Percentiles rank a stretch among this genome's conserved stretches.
phyloP scores from a whole-genome alignment of 768 basidiomycete genomes.

The Sporobolomyces phaffii region DNA sequence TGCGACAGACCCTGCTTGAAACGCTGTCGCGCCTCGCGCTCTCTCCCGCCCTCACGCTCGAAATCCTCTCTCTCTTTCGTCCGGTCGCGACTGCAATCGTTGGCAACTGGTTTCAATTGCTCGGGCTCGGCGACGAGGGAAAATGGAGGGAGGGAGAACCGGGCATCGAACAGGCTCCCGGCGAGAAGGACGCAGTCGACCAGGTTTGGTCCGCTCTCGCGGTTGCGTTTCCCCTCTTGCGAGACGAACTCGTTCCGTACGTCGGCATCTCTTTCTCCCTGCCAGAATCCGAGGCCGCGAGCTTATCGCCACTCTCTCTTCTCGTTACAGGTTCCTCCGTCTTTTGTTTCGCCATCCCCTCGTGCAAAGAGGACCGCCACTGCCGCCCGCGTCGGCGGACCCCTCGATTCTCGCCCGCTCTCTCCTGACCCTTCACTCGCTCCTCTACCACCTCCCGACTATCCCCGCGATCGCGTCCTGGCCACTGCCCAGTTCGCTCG shows the following conservation, averaged over 20 bases:
- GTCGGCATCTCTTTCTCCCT: conserved; percentile 16
- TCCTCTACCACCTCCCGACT: conserved; percentile 26
- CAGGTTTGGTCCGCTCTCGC: conserved; percentile 48
- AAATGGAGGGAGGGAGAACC: conserved; percentile 16
- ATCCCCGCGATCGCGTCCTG: conserved; percentile 30
- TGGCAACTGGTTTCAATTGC: conserved; percentile 68
- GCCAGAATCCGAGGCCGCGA: background rate
- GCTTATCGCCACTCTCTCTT: background rate
- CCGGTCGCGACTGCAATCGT: conserved; percentile 74
- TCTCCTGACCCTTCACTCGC: conserved; percentile 31
- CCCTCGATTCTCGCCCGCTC: conserved; percentile 12
- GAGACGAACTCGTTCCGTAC: conserved; percentile 46
- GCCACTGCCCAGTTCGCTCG: conserved; percentile 30
- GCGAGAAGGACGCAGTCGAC: conserved; percentile 44
- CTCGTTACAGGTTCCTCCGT: conserved; percentile 8
- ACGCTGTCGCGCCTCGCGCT: conserved; percentile 60
- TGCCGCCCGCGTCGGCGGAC: conserved; percentile 14
- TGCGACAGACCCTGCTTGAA: conserved; percentile 48
- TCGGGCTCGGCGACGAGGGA: conserved; percentile 46
- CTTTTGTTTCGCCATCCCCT: conserved; percentile 43
- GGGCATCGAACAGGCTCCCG: conserved; percentile 36
- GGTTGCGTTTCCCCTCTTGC: conserved; percentile 37
- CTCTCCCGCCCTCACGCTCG: conserved; percentile 58
- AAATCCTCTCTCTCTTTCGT: conserved; percentile 62
- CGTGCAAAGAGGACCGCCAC: conserved; percentile 52